phyloP scores from a whole-genome alignment of 805 yeast genomes.

The Myxozyma kluyveri region DNA sequence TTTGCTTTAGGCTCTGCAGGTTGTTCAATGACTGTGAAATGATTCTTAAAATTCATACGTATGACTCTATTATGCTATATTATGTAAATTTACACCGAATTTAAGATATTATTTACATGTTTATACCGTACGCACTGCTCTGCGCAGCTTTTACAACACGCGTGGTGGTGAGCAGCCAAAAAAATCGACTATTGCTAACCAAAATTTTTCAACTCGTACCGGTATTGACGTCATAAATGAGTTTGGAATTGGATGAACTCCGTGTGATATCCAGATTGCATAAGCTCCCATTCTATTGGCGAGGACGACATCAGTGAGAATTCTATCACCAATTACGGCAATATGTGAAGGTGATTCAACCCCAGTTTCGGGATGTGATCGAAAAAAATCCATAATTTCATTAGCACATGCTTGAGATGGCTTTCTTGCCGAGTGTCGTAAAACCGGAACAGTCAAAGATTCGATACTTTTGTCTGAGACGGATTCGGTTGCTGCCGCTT shows the following conservation, averaged over 20 bases:
- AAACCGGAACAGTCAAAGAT: slow-evolving; percentile 27
- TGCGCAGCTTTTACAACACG: too few species aligned
- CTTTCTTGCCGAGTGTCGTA: slow-evolving; percentile 37
- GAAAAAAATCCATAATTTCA: slow-evolving; percentile 65
- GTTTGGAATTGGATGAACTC: slow-evolving; percentile 49
- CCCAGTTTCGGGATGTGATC: slow-evolving; percentile 42
- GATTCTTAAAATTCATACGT: too few species aligned
- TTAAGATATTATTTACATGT: too few species aligned
- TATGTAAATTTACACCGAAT: too few species aligned
- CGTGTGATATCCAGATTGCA: slow-evolving; percentile 79
- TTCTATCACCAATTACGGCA: slow-evolving; percentile 85
- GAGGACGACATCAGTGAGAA: slow-evolving; percentile 89
- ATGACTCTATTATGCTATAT: too few species aligned
- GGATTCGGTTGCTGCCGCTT: slow-evolving; percentile 17
- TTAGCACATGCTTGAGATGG: slow-evolving; percentile 43
- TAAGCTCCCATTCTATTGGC: slow-evolving; percentile 89
- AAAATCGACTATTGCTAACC: slow-evolving; percentile 6
- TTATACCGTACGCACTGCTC: too few species aligned
- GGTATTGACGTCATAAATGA: slow-evolving; percentile 45
- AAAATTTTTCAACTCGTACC: slow-evolving; percentile 53
- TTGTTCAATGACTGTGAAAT: too few species aligned
- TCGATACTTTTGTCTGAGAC: slow-evolving; percentile 32
- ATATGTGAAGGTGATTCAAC: slow-evolving; percentile 56
- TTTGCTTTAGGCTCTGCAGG: too few species aligned
- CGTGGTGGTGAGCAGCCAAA: too few species aligned